Base-by-base conservation (phyloP, 352 stramenopile species). In the Phytophthora megakarya region DNA sequence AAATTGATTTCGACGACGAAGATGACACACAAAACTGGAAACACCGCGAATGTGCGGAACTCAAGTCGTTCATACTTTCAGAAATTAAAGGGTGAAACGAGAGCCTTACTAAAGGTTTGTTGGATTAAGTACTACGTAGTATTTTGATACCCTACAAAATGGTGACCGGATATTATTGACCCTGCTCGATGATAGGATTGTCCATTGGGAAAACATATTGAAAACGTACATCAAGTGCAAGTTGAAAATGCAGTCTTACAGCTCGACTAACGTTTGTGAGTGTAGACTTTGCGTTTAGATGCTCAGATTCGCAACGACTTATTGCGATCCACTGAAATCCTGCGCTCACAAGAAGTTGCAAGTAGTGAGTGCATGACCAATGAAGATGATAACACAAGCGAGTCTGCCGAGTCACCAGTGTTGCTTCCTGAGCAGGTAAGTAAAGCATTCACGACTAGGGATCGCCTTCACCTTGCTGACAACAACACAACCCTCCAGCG, bases 241-340 rank as follows among this genome's bases (percentile, higher is more conserved):
- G 22, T 0, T 12, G 35, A 33, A 7, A 30, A 52, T 1, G 15
- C 33, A 35, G 12, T 38, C 15, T 25, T 11, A 49, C 6, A 47
- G 23, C 32, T 37, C 12, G 7, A 50, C 23, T 30, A 21, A 37
- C 39, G 39, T 18, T 13, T 30, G 7, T 45, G 22, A 19, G 26
- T 45, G 13, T 37, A 80, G 68, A 63, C 43, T 3, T 26, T 87
- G 19, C 73, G 54, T 16, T 57, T 50, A 18, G 79, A 87, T 19
- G 64, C 66, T 1, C 65, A 81, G 33, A 65, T 62, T n/a, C 69
- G 76, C 0, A 65, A 81, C 9, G 43, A 83, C 22, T 66, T 90
- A 22, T 57, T 90, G 25, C 42, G 51, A 42, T 74, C 65, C 23
- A 72, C 45, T 48, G 38, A 51, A 38, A 58, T 44, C 22, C 40